These are phyloP conservation scores for Vigna trinervia DNA, from an alignment of 306 rosid species.

Conservation along the genomic window DNA sequence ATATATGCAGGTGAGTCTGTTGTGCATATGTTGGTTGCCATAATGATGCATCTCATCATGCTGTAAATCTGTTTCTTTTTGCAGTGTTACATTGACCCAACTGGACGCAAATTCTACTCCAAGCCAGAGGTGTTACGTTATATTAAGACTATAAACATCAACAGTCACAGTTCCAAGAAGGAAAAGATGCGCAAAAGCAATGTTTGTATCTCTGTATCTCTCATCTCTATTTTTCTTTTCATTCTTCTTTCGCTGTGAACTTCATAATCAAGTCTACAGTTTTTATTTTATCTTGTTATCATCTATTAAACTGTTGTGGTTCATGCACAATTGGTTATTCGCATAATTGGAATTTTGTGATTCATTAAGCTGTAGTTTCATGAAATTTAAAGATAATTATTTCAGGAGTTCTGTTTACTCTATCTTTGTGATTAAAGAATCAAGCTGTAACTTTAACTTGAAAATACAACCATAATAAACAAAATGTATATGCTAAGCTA, in stretches of 20 bases:
- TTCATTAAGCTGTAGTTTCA: not conserved
- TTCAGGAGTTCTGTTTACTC: conserved; percentile 1
- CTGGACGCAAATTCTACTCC: conserved; percentile 67
- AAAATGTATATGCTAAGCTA: not conserved
- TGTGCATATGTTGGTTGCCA: conserved; percentile 13
- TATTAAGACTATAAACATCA: conserved; percentile 56
- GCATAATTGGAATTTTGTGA: conserved; percentile 11
- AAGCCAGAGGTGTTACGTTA: conserved; percentile 70
- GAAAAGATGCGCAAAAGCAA: conserved; percentile 43
- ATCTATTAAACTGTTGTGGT: not conserved
- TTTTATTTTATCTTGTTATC: not conserved
- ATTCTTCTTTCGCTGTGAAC: not conserved
- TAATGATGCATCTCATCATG: conserved; percentile 4
- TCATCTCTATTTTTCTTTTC: not conserved
- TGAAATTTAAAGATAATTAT: not conserved
- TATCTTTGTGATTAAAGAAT: conserved; percentile 22
- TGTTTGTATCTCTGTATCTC: conserved; percentile 52
- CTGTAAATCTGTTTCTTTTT: conserved; percentile 41
- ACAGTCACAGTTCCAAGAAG: conserved; percentile 44
- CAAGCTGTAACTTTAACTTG: not conserved
- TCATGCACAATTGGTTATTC: not conserved
- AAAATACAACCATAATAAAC: not conserved
- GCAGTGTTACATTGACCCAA: conserved; percentile 75
- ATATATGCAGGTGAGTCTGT: conserved; percentile 25
- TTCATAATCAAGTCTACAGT: not conserved